These are phyloP conservation scores for Aspergillus phoenicis DNA, from an alignment of 2,329 filamentous ascomycete species.

Conservation along the genomic window DNA sequence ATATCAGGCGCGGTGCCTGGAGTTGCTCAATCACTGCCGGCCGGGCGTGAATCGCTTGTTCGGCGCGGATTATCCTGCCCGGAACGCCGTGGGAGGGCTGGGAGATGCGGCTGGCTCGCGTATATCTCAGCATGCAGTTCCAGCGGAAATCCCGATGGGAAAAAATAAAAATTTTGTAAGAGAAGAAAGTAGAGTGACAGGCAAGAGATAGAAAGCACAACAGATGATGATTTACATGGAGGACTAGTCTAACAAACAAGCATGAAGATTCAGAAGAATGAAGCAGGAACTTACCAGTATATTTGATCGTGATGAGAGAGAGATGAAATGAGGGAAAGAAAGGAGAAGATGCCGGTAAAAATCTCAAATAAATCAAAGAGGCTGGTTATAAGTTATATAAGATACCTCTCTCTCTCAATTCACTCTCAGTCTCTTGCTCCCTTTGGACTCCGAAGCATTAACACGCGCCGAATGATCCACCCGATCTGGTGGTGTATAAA, in stretches of 20 bases:
- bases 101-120: constrained; percentile 35
- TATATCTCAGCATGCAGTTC: constrained; percentile 40
- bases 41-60: constrained; percentile 42
- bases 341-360: constrained; percentile 1
- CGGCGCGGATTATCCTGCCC: constrained; percentile 39
- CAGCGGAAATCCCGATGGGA: constrained; percentile 15
- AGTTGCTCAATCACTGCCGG: constrained; percentile 25
- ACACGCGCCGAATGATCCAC: constrained; percentile 10
- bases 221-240: background rate
- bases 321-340: background rate
- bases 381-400: background rate
- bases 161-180: constrained; percentile 6
- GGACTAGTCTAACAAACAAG: background rate
- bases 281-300: constrained; percentile 2
- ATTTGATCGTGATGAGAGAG: too few species aligned
- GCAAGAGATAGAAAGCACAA: background rate
- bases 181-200: too few species aligned
- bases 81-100: constrained; percentile 35
- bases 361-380: background rate
- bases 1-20: constrained; percentile 31
- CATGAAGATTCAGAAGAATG: background rate
- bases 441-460: constrained; percentile 1
- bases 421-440: too few species aligned
- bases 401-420: background rate
- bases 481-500: constrained; percentile 11